Conservation (phyloP, 352 stramenopile species). For the Peronospora belbahrii region DNA sequence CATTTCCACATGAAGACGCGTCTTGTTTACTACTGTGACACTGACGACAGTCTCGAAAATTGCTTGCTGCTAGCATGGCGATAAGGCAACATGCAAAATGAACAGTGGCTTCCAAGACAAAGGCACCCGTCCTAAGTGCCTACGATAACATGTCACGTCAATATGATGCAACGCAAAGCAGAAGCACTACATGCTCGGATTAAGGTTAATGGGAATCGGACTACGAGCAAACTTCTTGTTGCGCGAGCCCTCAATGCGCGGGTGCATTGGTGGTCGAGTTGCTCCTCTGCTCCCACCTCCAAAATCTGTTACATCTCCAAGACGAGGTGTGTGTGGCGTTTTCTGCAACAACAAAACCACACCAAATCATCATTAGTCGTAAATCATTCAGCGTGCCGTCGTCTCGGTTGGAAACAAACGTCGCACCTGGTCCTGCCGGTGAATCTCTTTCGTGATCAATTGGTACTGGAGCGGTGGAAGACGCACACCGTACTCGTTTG, state of each 20-base stretch:
- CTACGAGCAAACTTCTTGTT: conserved; percentile 71
- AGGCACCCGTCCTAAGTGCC: not conserved
- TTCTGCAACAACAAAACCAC: conserved; percentile 17
- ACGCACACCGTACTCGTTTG: conserved; percentile 76
- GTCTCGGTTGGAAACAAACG: not conserved
- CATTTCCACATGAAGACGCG: conserved; percentile 46
- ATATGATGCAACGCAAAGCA: not conserved
- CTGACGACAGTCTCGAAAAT: conserved; percentile 71
- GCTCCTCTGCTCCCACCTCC: conserved; percentile 9
- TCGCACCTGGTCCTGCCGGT: conserved; percentile 47
- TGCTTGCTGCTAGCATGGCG: conserved; percentile 68
- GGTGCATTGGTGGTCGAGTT: conserved; percentile 34
- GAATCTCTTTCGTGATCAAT: conserved; percentile 63
- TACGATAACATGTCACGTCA: not conserved
- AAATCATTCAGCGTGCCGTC: not conserved
- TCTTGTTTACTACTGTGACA: conserved; percentile 74
- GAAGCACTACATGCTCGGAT: conserved; percentile 11
- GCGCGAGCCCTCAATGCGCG: conserved; percentile 44
- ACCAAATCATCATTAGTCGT: not conserved
- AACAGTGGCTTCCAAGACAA: too few relatives aligned
- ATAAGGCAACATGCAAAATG: conserved; percentile 3
- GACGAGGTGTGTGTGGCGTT: conserved; percentile 21
- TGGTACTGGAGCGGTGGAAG: conserved; percentile 65
- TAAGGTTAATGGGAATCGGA: conserved; percentile 62
- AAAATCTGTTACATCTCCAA: conserved; percentile 13